Conservation (phyloP, 768 basidiomycete genomes). For the Pisolithus tinctorius region DNA sequence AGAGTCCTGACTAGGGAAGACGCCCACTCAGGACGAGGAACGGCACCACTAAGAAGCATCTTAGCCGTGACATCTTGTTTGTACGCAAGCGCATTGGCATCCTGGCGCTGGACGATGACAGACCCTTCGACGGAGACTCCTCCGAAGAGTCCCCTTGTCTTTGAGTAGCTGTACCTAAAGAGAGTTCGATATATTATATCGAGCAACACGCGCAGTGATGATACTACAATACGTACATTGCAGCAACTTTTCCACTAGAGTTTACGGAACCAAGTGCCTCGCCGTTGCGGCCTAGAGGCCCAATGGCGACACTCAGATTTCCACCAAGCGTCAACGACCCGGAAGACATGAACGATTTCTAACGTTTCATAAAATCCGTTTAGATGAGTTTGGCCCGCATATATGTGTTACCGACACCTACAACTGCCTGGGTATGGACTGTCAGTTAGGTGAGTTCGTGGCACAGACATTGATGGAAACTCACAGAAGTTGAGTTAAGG, state of each 20-base stretch:
- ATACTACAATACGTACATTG: slow-evolving; percentile 53
- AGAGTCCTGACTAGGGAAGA: slow-evolving; percentile 66
- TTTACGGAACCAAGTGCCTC: slow-evolving; percentile 84
- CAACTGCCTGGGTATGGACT: slow-evolving; percentile 44
- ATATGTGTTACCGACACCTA: slow-evolving; percentile 28
- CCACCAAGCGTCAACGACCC: slow-evolving; percentile 89
- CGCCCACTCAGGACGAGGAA: slow-evolving; percentile 78
- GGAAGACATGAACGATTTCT: slow-evolving; percentile 90
- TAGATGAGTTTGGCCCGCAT: neutral
- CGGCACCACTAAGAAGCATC: slow-evolving; percentile 70
- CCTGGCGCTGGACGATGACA: slow-evolving; percentile 89
- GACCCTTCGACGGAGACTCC: slow-evolving; percentile 86
- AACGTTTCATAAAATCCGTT: slow-evolving; percentile 11
- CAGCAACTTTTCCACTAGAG: slow-evolving; percentile 80
- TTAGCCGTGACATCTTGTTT: slow-evolving; percentile 63
- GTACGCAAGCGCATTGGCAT: slow-evolving; percentile 86
- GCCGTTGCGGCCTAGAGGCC: slow-evolving; percentile 89
- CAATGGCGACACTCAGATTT: slow-evolving; percentile 83
- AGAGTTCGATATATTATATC: slow-evolving; percentile 1
- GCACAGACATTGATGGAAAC: slow-evolving; percentile 16
- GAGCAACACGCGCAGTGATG: neutral
- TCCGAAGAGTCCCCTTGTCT: slow-evolving; percentile 90
- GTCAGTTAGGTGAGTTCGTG: slow-evolving; percentile 4
- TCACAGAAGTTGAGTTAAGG: slow-evolving; percentile 72
- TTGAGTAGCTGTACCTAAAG: slow-evolving; percentile 80